Evolutionary conservation across 2,329 filamentous ascomycete genomes (phyloP), one percentile per base, ranked within the genome.

Genomic region (Colletotrichum coccodes): DNA sequence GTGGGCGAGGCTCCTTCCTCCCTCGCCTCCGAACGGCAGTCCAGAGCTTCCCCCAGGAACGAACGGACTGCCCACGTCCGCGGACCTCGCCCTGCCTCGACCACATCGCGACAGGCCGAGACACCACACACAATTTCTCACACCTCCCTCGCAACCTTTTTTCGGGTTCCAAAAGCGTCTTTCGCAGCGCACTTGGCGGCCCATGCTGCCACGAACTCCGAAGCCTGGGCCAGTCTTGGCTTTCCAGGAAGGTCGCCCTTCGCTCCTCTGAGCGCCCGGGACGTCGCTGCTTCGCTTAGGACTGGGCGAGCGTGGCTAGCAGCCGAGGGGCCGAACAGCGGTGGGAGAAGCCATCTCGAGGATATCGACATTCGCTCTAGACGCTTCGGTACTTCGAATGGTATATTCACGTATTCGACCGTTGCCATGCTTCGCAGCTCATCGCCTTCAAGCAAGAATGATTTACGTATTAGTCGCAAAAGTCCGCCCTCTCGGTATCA

Each of bases 391-490:
- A 36, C 9, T n/a, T n/a, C n/a, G n/a, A n/a, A n/a, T n/a, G n/a
- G n/a, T n/a, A n/a, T n/a, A n/a, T n/a, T n/a, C n/a, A n/a, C 23
- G 5, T 16, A 26, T 16, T 59, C n/a, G 14, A 21, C 18, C 16
- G 47, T n/a, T 8, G 18, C 16, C 4, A 23, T 16, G 28, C 14
- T 14, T 32, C 30, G 21, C 38, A 7, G 14, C 36, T 26, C 46
- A 30, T 5, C 2, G 21, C n/a, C 9, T 16, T 28, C 7, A 36
- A 58, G 44, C 26, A 59, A 57, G 34, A 54, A 54, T 9, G 46
- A 36, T 44, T 54, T 59, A 54, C 47, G 64, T 36, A 59, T 68
- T 68, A 64, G 47, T 50, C 61, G 50, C 64, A 58, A 30, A 63
- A 36, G 11, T 8, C 49, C 34, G 6, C 42, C 61, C 30, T 49